Percentiles rank a stretch among this genome's conserved stretches.
These are phyloP conservation scores for Calonectria henricotiae DNA, from an alignment of 2,329 filamentous ascomycete species.

Conservation along the genomic window DNA sequence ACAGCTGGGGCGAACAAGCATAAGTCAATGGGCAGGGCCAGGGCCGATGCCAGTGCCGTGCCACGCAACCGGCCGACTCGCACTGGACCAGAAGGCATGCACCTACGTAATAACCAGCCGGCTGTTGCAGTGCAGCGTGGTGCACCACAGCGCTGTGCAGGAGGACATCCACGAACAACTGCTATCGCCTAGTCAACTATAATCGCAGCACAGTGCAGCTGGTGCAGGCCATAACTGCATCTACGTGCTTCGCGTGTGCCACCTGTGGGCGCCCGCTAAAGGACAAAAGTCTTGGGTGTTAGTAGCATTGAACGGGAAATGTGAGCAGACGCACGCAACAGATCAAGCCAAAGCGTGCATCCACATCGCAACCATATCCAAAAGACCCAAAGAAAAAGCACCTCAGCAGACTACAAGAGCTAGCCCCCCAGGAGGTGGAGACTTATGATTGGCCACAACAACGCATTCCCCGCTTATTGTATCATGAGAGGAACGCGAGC, in stretches of 20 bases:
- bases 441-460: slow-evolving; percentile 54
- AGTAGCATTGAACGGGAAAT: slow-evolving; percentile 24
- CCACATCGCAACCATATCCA: slow-evolving; percentile 29
- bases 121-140: slow-evolving; percentile 30
- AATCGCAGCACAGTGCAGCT: slow-evolving; percentile 9
- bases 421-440: slow-evolving; percentile 46
- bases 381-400: slow-evolving; percentile 38
- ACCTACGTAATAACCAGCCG: slow-evolving; percentile 19
- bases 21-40: slow-evolving; percentile 9
- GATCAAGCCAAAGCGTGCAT: slow-evolving; percentile 38
- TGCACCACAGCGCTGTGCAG: slow-evolving; percentile 18
- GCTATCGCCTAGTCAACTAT: not conserved
- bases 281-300: slow-evolving; percentile 15
- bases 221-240: not conserved
- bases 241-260: slow-evolving; percentile 5
- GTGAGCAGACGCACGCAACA: slow-evolving; percentile 32
- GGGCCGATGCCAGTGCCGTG: slow-evolving; percentile 10
- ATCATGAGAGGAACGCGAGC: slow-evolving; percentile 58
- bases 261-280: not conserved
- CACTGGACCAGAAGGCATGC: slow-evolving; percentile 1
- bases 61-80: slow-evolving; percentile 13
- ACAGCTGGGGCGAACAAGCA: not conserved
- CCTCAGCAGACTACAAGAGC: slow-evolving; percentile 47
- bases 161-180: slow-evolving; percentile 15
- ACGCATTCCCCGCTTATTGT: slow-evolving; percentile 59